Percentiles rank a stretch among this genome's conserved stretches.
phyloP scores from a whole-genome alignment of 1,284 basidiomycete genomes.

The Melampsora americana region DNA sequence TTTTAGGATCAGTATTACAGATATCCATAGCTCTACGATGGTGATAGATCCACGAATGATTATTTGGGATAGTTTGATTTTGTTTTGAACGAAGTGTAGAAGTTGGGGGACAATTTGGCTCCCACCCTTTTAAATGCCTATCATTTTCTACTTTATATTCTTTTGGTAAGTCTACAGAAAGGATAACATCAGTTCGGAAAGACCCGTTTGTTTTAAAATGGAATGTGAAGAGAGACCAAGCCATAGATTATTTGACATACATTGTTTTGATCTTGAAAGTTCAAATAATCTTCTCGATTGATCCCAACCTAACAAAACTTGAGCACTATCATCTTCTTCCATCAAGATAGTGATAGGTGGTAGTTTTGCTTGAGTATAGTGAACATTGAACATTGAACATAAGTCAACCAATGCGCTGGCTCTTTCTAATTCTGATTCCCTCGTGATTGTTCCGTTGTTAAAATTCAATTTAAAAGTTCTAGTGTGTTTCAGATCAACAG shows the following conservation, averaged over 20 bases:
- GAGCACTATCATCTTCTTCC: constrained; percentile 4
- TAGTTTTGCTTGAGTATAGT: not conserved
- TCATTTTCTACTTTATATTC: not conserved
- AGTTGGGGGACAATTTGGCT: constrained; percentile 43
- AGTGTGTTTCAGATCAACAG: not conserved
- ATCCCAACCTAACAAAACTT: constrained; percentile 7
- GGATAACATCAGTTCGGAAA: not conserved
- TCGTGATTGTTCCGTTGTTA: not conserved
- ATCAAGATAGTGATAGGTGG: not conserved
- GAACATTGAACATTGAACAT: not conserved
- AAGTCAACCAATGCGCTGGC: constrained; percentile 1
- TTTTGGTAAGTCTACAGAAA: not conserved
- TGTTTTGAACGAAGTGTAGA: not conserved
- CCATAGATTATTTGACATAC: not conserved
- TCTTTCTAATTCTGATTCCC: not conserved
- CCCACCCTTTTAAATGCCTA: constrained; percentile 17
- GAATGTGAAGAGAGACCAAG: too few relatives aligned
- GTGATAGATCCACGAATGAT: constrained; percentile 25
- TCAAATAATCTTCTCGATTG: constrained; percentile 4
- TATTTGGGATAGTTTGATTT: not conserved
- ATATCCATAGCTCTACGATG: constrained; percentile 34
- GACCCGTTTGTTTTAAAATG: too few relatives aligned
- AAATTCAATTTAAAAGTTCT: not conserved
- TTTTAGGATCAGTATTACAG: constrained; percentile 41
- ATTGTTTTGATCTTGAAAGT: not conserved